Conservation (phyloP, 176 grass and related monocot genomes). For the sorghum (Sorghum bicolor) region Sorghum_bicolor_NCBIv3 NC_012876.2:53471501-53472000, state of each 20-base stretch:
- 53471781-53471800: background rate
- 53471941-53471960: slow-evolving; percentile 20
- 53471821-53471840: background rate
- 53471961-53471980: slow-evolving; percentile 10
- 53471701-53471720: background rate
- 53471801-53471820: background rate
- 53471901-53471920: slow-evolving; percentile 12
- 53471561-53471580: no score
- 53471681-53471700: slow-evolving; percentile 21
- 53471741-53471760: background rate
- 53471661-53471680: background rate
- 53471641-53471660: background rate
- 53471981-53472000: slow-evolving; percentile 24
- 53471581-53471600: no score
- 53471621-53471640: background rate
- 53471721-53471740: background rate
- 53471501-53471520: no score
- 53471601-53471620: no score
- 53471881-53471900: background rate
- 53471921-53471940: slow-evolving; percentile 30
- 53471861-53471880: background rate
- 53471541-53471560: no score
- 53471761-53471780: background rate
- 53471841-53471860: background rate
- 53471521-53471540: no score